These are phyloP conservation scores for Schwanniomyces pseudopolymorphus DNA, from an alignment of 805 yeast species.

Conservation along the genomic window DNA sequence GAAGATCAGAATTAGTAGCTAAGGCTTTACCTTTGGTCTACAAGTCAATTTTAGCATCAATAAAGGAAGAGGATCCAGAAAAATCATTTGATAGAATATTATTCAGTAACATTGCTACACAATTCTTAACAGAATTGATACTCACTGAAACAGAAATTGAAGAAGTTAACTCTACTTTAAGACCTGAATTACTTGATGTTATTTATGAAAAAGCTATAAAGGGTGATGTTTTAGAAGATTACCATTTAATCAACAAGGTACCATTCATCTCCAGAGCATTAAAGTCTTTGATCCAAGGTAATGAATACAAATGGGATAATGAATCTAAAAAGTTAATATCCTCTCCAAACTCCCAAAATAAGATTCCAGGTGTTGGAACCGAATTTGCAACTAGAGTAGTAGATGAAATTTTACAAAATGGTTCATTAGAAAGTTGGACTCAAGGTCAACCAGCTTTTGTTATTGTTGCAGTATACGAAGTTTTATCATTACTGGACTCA, in stretches of 20 bases:
- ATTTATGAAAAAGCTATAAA: slow-evolving; percentile 55
- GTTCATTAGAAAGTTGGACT: slow-evolving; percentile 63
- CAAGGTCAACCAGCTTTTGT: slow-evolving; percentile 71
- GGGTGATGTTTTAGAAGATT: slow-evolving; percentile 66
- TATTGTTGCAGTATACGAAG: slow-evolving; percentile 76
- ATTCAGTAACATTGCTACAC: slow-evolving; percentile 77
- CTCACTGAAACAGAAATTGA: slow-evolving; percentile 40
- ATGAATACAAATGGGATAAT: slow-evolving; percentile 69
- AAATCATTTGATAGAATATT: slow-evolving; percentile 51
- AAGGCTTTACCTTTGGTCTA: slow-evolving; percentile 68
- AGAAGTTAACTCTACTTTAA: slow-evolving; percentile 36
- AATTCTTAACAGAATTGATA: slow-evolving; percentile 74
- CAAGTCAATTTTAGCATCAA: slow-evolving; percentile 42
- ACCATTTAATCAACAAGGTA: slow-evolving; percentile 61
- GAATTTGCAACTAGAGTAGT: slow-evolving; percentile 57
- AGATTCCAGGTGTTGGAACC: slow-evolving; percentile 51
- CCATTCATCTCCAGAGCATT: slow-evolving; percentile 75
- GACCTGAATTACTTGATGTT: slow-evolving; percentile 52
- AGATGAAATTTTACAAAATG: slow-evolving; percentile 50
- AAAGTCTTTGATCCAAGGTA: slow-evolving; percentile 79
- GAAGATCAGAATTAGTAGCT: slow-evolving; percentile 68
- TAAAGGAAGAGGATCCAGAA: slow-evolving; percentile 26
- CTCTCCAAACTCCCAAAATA: slow-evolving; percentile 26
- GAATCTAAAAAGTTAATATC: slow-evolving; percentile 47
- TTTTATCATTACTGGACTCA: slow-evolving; percentile 43